A percentile compares a stretch with the other conserved stretches of the same genome.
Conservation (phyloP, 257 asterid species). For the Capsicum baccatum region DNA sequence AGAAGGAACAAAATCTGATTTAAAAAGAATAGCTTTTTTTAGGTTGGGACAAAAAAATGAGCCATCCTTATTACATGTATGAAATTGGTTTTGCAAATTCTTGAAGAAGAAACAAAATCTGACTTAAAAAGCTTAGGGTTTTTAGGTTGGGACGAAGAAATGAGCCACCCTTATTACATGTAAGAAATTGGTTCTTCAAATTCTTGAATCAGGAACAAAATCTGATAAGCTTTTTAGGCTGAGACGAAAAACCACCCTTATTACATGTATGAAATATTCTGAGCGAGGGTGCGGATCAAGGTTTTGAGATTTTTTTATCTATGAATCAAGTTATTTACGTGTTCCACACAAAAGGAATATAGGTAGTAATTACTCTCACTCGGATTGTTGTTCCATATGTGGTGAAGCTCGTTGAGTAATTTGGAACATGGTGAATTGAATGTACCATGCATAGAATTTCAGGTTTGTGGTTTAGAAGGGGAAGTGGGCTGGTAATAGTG, state of each 20-base stretch:
- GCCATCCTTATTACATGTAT: not conserved
- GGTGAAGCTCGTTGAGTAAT: not conserved
- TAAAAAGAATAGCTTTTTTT: not conserved
- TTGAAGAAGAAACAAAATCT: not conserved
- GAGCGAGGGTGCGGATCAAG: too few relatives aligned
- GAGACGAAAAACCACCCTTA: too few relatives aligned
- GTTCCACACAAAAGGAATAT: not conserved
- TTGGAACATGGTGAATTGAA: not conserved
- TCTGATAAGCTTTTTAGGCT: too few relatives aligned
- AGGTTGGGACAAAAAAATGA: not conserved
- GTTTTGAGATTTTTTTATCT: too few relatives aligned
- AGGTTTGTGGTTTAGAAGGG: not conserved
- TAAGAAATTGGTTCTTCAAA: too few relatives aligned
- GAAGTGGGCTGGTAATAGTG: not conserved
- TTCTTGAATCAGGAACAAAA: too few relatives aligned
- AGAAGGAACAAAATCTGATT: not conserved
- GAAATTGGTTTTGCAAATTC: conserved; percentile 1
- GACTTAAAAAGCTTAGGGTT: not conserved
- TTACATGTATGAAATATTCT: too few relatives aligned
- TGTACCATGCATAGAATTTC: not conserved
- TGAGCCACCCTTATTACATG: not conserved
- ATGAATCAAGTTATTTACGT: too few relatives aligned
- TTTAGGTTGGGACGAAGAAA: not conserved
- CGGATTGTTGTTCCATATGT: not conserved
- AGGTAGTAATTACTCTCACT: not conserved